Evolutionary conservation across 2,329 filamentous ascomycete species (phyloP), one percentile per base, ranked within the genome.

Genomic region (Sphaceloma murrayae): DNA sequence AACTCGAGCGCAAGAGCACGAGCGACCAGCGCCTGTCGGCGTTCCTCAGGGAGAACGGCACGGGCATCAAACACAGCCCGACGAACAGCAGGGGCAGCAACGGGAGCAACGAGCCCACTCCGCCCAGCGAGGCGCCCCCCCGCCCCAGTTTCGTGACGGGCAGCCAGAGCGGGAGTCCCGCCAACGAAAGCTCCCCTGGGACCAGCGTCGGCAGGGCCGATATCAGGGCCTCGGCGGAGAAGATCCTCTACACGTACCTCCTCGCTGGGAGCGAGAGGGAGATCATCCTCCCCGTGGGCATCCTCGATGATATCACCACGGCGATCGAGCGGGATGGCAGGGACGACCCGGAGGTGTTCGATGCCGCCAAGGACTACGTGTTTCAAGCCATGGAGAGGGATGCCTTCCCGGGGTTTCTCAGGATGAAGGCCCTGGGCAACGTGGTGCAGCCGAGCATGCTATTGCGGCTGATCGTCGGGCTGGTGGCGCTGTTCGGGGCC

Each of bases 381-480:
- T 98, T 96, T 64, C 93, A 98, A 66, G 93, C 93, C 24, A 98
- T 98, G 91, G 93, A 98, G 67, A 78, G 93, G 46, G 91, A 98
- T 67, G 91, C 93, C n/a, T 98, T 94, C 61, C 91, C 93, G 1
- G 89, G 89, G 1, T 98, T 98, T 65, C 72, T 98, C 48, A 77
- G 89, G 58, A 85, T 86, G 67, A 96, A 96, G 67, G 91, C 91
- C 2, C 72, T 98, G 17, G 93, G 93, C 48, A 98, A 98, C 58
- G 74, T 98, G 10, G 89, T 98, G 19, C 91, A 89, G 2, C 78
- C 89, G 11, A 94, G 86, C 34, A 80, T 94, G 53, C 78, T 96
- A 58, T 73, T 93, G 54, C 77, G 91, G 44, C 69, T 96, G 42
- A 86, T 94, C 34, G 62, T 94, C 53, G 91, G 89, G 26, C 73